Evolutionary conservation across 202 grass and related monocot species (phyloP).

Genomic region (Brachypodium distachyon): DNA sequence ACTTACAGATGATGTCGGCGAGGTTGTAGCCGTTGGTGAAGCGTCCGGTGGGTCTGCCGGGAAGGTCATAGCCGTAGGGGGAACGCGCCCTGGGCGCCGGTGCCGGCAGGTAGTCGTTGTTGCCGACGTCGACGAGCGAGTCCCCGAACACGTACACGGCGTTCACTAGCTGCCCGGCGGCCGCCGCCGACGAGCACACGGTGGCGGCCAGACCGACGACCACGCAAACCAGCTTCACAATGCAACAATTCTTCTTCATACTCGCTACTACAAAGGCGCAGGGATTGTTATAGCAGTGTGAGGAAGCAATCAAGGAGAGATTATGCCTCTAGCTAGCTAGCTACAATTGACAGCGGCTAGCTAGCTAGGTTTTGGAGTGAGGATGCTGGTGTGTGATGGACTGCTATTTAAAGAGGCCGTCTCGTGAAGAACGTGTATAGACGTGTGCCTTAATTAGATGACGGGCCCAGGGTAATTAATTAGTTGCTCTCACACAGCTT

Average conservation of each 20-base stretch:
- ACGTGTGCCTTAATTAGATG: too few relatives aligned
- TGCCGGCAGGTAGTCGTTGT: constrained; percentile 29
- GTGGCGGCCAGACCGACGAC: not conserved
- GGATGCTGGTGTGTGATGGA: not conserved
- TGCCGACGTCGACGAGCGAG: constrained; percentile 40
- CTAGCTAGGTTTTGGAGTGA: not conserved
- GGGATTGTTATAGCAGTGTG: not conserved
- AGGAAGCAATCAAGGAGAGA: not conserved
- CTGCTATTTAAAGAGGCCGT: not conserved
- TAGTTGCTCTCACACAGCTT: too few relatives aligned
- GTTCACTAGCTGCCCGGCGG: not conserved
- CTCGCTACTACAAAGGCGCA: too few relatives aligned
- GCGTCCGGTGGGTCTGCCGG: not conserved
- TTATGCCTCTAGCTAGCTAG: not conserved
- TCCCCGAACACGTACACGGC: constrained; percentile 39
- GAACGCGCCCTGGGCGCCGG: constrained; percentile 12
- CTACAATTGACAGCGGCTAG: too few relatives aligned
- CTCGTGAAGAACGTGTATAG: not conserved
- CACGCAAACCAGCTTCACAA: not conserved
- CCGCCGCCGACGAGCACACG: not conserved
- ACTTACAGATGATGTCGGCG: constrained; percentile 40
- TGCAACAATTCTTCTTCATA: too few relatives aligned
- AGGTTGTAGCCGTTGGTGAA: constrained; percentile 42
- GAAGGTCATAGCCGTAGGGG: constrained; percentile 30
- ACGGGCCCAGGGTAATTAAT: too few relatives aligned